These are phyloP conservation scores for Bryopsis sp. DNA, from an alignment of 139 green algal genomes.

Conservation along the genomic window DNA sequence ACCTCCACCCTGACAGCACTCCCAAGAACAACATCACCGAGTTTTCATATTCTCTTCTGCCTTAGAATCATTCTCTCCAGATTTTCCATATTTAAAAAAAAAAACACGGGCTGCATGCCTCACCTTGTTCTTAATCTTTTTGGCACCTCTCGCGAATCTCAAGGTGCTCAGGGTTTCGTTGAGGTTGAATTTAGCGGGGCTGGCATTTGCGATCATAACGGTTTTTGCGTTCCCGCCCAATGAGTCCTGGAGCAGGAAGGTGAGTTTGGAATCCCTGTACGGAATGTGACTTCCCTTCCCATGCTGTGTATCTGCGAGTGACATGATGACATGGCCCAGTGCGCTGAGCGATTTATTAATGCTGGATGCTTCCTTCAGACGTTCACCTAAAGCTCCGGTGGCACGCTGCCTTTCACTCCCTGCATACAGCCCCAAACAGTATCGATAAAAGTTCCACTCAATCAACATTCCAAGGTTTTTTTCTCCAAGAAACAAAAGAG, in stretches of 20 bases:
- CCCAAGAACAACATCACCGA: not conserved
- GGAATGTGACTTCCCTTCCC: constrained; percentile 36
- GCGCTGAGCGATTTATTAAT: constrained; percentile 16
- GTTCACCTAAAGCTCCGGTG: constrained; percentile 23
- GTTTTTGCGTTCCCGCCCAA: constrained; percentile 93
- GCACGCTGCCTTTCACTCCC: constrained; percentile 55
- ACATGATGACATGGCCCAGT: constrained; percentile 29
- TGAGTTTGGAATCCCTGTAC: constrained; percentile 63
- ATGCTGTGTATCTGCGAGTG: constrained; percentile 39
- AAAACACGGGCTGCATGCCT: not conserved
- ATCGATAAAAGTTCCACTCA: not conserved
- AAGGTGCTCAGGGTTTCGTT: constrained; percentile 85
- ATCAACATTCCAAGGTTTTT: not conserved
- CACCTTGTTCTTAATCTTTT: constrained; percentile 80
- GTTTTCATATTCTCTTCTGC: not conserved
- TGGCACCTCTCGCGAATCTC: constrained; percentile 76
- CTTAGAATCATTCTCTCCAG: not conserved
- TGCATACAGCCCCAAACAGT: no score
- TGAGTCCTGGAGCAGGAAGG: constrained; percentile 62
- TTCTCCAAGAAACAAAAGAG: not conserved
- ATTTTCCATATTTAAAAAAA: not conserved
- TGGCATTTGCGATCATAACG: constrained; percentile 84
- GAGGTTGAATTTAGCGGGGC: constrained; percentile 40
- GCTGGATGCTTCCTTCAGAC: not conserved
- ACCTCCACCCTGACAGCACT: no score